A percentile compares a stretch with the other conserved stretches of the same genome.
phyloP scores from a whole-genome alignment of 257 asterid genomes.

The Solanum chmielewskii region DNA sequence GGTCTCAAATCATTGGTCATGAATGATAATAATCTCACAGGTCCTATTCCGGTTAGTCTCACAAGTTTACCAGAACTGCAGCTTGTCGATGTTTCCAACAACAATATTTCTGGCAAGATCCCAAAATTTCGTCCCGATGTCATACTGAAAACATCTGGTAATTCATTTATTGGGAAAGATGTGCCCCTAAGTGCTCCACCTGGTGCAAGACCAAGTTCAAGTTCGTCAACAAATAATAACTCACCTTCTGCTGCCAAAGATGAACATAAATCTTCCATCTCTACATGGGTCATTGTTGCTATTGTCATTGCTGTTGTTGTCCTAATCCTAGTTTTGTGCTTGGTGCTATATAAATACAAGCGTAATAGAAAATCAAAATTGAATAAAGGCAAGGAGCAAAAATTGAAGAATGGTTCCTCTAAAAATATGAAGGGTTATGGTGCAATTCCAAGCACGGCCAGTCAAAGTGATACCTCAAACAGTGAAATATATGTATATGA shows the following conservation, averaged over 20 bases:
- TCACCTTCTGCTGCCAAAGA: slow-evolving; percentile 2
- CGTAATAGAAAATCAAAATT: background rate
- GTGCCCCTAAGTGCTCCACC: slow-evolving; percentile 20
- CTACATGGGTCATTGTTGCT: slow-evolving; percentile 18
- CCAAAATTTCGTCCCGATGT: slow-evolving; percentile 40
- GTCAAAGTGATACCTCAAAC: slow-evolving; percentile 2
- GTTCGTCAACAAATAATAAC: background rate
- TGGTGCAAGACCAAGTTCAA: slow-evolving; percentile 1
- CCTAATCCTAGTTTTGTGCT: slow-evolving; percentile 1
- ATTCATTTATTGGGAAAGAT: slow-evolving; percentile 43
- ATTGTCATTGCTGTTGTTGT: slow-evolving; percentile 9
- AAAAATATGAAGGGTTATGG: slow-evolving; percentile 1
- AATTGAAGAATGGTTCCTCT: background rate
- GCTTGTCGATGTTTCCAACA: slow-evolving; percentile 64
- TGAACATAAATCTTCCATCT: background rate
- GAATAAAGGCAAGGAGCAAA: background rate
- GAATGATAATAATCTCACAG: slow-evolving; percentile 46
- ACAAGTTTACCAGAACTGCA: slow-evolving; percentile 34
- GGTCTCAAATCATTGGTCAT: slow-evolving; percentile 28
- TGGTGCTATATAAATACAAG: slow-evolving; percentile 19
- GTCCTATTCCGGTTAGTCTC: slow-evolving; percentile 49
- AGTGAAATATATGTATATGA: slow-evolving; percentile 29
- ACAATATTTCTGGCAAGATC: slow-evolving; percentile 61
- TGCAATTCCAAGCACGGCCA: background rate
- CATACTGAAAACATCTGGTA: slow-evolving; percentile 30